Percentiles rank a stretch among this genome's conserved stretches.
Evolutionary conservation across 2,329 filamentous ascomycete species (phyloP).

Genomic region (Aspergillus ochraceus): DNA sequence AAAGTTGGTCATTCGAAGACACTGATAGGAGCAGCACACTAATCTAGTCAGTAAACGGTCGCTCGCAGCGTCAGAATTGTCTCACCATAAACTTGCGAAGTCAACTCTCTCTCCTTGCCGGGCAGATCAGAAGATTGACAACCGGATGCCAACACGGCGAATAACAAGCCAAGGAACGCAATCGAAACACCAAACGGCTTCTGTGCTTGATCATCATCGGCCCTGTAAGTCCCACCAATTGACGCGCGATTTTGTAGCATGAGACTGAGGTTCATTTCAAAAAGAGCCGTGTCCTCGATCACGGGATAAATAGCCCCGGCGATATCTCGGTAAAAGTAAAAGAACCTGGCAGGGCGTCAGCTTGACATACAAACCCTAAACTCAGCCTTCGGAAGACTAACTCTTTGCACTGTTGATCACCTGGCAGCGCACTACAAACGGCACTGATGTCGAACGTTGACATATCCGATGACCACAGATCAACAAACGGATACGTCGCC

Average conservation of each 20-base stretch:
- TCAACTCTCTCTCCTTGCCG: conserved; percentile 61
- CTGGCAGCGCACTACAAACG: conserved; percentile 59
- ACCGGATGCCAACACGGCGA: conserved; percentile 63
- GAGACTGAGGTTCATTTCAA: conserved; percentile 55
- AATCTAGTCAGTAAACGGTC: conserved; percentile 25
- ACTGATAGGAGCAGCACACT: conserved; percentile 67
- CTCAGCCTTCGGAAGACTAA: conserved; percentile 26
- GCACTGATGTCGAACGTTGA: conserved; percentile 58
- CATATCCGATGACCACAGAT: conserved; percentile 63
- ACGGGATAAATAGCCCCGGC: conserved; percentile 62
- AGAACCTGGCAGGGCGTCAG: conserved; percentile 44
- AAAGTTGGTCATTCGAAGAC: conserved; percentile 64
- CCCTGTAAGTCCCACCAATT: conserved; percentile 42
- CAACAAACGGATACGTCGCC: conserved; percentile 65
- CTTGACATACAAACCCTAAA: conserved; percentile 6
- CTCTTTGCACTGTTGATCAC: conserved; percentile 58
- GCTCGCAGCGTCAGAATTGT: neutral
- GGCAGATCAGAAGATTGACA: conserved; percentile 60
- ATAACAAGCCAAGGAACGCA: conserved; percentile 60
- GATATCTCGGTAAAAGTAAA: conserved; percentile 58
- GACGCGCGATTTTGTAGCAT: conserved; percentile 55
- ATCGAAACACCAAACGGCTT: conserved; percentile 58
- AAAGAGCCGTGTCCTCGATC: conserved; percentile 55
- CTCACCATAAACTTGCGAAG: conserved; percentile 63
- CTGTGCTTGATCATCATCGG: conserved; percentile 51